Evolutionary conservation across 805 yeast genomes (phyloP).

Genomic region (Suhomyces sp.): DNA sequence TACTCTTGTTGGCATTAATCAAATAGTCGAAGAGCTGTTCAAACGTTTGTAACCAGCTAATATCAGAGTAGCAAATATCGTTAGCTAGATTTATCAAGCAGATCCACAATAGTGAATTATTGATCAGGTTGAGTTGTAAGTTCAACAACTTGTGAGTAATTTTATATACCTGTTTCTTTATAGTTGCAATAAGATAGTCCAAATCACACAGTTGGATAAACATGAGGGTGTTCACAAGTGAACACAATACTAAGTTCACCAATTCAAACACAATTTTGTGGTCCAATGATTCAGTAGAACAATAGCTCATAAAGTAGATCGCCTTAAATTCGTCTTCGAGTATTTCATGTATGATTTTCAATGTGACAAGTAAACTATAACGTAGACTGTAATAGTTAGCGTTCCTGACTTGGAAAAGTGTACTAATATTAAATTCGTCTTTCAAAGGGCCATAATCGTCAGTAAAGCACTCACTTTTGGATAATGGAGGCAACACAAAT

Average conservation of each 20-base stretch:
- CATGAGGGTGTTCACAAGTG: slow-evolving; percentile 14
- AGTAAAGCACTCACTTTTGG: slow-evolving; percentile 23
- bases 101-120: slow-evolving; percentile 24
- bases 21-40: slow-evolving; percentile 18
- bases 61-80: slow-evolving; percentile 29
- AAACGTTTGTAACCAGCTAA: slow-evolving; percentile 18
- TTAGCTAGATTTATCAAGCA: slow-evolving; percentile 27
- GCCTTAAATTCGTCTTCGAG: slow-evolving; percentile 17
- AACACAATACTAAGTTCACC: slow-evolving; percentile 16
- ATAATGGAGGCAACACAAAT: slow-evolving; percentile 28
- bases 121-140: slow-evolving; percentile 6
- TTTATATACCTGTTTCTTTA: slow-evolving; percentile 4
- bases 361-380: slow-evolving; percentile 6
- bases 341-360: slow-evolving; percentile 8
- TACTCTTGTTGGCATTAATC: slow-evolving; percentile 7
- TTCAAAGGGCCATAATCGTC: background rate
- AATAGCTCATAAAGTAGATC: slow-evolving; percentile 5
- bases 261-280: slow-evolving; percentile 12
- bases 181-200: background rate
- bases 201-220: slow-evolving; percentile 3
- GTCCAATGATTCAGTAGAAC: slow-evolving; percentile 4
- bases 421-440: slow-evolving; percentile 8
- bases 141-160: slow-evolving; percentile 8
- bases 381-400: slow-evolving; percentile 6
- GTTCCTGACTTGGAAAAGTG: background rate